Percentiles rank a stretch among this genome's conserved stretches.
phyloP scores from a whole-genome alignment of 1,284 basidiomycete genomes.

The Ustilago vetiveriae region DNA sequence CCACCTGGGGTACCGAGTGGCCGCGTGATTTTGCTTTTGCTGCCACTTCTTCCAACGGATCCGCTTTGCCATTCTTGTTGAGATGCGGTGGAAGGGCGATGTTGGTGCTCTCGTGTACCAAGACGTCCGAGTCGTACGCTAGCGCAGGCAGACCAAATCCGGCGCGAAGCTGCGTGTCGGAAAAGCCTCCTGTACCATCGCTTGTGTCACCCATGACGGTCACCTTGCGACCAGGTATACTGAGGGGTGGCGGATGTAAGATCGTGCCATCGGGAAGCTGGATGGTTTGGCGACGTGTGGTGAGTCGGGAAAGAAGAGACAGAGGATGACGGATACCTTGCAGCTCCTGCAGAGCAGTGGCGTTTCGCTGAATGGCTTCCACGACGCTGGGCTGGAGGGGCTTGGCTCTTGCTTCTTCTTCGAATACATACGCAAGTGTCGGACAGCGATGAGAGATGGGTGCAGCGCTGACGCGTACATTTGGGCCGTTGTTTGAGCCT shows the following conservation, averaged over 20 bases:
- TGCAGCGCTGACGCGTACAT: slow-evolving; percentile 58
- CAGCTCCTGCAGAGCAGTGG: slow-evolving; percentile 40
- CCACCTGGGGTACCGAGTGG: slow-evolving; percentile 62
- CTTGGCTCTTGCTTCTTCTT: slow-evolving; percentile 47
- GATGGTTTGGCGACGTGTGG: slow-evolving; percentile 42
- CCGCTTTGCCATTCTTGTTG: slow-evolving; percentile 38
- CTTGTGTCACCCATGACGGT: slow-evolving; percentile 64
- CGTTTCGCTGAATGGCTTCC: slow-evolving; percentile 55
- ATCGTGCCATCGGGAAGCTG: slow-evolving; percentile 59
- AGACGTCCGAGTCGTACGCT: slow-evolving; percentile 51
- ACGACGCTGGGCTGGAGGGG: slow-evolving; percentile 39
- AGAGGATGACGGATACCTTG: slow-evolving; percentile 60
- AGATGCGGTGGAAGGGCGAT: slow-evolving; percentile 52
- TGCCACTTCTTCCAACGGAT: slow-evolving; percentile 39
- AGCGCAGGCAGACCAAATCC: slow-evolving; percentile 21
- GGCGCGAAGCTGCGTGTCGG: slow-evolving; percentile 13
- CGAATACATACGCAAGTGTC: slow-evolving; percentile 60
- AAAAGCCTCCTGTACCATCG: slow-evolving; percentile 57
- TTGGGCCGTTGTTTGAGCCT: slow-evolving; percentile 18
- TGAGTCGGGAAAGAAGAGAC: slow-evolving; percentile 48
- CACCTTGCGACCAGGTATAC: slow-evolving; percentile 59
- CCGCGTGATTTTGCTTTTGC: slow-evolving; percentile 50
- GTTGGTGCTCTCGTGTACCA: slow-evolving; percentile 66
- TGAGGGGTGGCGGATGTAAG: slow-evolving; percentile 55
- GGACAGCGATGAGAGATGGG: slow-evolving; percentile 64